phyloP scores from a whole-genome alignment of 2,329 filamentous ascomycete genomes.

The Paraphaeosphaeria sporulosa region DNA sequence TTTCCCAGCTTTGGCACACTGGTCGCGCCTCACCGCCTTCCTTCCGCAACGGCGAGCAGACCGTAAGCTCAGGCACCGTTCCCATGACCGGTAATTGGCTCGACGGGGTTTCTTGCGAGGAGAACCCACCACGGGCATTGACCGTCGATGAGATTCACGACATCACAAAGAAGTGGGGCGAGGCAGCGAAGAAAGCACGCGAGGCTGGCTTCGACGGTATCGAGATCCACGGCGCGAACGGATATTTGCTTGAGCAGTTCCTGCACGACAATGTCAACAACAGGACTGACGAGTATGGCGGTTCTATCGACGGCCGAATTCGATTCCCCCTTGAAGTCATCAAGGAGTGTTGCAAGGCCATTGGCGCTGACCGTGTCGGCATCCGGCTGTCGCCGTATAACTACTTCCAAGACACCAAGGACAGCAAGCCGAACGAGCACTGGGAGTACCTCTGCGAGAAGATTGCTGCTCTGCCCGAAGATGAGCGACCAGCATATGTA shows the following conservation, averaged over 20 bases:
- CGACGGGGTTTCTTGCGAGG: constrained; percentile 48
- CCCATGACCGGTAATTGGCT: constrained; percentile 50
- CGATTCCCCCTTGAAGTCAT: constrained; percentile 65
- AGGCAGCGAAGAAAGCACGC: constrained; percentile 48
- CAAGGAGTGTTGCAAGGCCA: constrained; percentile 39
- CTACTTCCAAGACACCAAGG: constrained; percentile 51
- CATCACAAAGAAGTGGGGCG: constrained; percentile 48
- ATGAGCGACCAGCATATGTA: constrained; percentile 40
- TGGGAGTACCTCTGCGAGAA: constrained; percentile 56
- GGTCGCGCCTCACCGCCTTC: constrained; percentile 54
- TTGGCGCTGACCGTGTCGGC: constrained; percentile 43
- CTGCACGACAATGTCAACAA: constrained; percentile 59
- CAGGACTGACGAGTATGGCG: constrained; percentile 60
- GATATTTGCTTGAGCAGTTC: constrained; percentile 61
- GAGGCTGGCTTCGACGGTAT: constrained; percentile 47
- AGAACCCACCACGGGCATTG: constrained; percentile 45
- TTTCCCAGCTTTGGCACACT: constrained; percentile 56
- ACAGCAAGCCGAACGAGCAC: constrained; percentile 54
- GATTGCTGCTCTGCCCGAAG: constrained; percentile 44
- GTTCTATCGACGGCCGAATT: constrained; percentile 60
- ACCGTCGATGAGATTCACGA: constrained; percentile 34
- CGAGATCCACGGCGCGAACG: constrained; percentile 55
- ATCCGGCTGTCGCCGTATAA: constrained; percentile 46
- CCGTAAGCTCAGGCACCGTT: constrained; percentile 51
- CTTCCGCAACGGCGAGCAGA: constrained; percentile 47